Evolutionary conservation across 1,284 basidiomycete species (phyloP), one percentile per base, ranked within the genome.

Genomic region (Rhodotorula sp.): DNA sequence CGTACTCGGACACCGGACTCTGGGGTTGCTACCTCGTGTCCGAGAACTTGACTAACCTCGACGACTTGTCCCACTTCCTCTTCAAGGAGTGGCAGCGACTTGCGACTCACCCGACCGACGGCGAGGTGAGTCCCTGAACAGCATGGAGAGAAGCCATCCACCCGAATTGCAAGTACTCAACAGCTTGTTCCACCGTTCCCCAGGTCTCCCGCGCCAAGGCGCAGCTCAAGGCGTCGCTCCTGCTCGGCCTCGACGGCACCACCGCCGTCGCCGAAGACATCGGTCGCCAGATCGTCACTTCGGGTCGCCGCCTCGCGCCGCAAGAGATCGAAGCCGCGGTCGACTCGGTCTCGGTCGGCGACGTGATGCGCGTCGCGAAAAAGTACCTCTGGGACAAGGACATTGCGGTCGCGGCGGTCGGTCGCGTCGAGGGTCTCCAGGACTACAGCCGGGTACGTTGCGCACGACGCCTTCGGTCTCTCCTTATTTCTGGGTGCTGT

Each of bases 11-110:
- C 84, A 99, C 95, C 26, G 97, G 96, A 80, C 89, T 99, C 60
- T 99, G 97, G 97, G 97, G 97, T 80, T 93, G 97, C 84, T 99
- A 99, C 87, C 84, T 97, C 47, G 91, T 94, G 70, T 90, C 92
- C 43, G 97, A 99, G 87, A 97, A 97, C 86, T 80, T 29, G 29
- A 29, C 29, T 2, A 29, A 54, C n/a, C 85, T 98, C 69, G 96
- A 99, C 81, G 97, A 99, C 82, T 84, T 97, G 74, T 83, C 88
- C 69, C 96, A 99, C 86, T 95, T 97, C 83, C 97, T 94, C 46
- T 86, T 98, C 75, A 90, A 88, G 83, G 96, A 99, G 85, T 99
- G 96, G 96, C 91, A 93, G 61, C 87, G 97, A 76, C 96, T 99
- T 92, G 91, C 91, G 76, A 89, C 93, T 70, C 87, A 88, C 31